Percentiles rank a stretch among this genome's conserved stretches.
Evolutionary conservation across 2,329 filamentous ascomycete species (phyloP).

Genomic region (Ophiognomonia clavigignenti-juglandacearum): DNA sequence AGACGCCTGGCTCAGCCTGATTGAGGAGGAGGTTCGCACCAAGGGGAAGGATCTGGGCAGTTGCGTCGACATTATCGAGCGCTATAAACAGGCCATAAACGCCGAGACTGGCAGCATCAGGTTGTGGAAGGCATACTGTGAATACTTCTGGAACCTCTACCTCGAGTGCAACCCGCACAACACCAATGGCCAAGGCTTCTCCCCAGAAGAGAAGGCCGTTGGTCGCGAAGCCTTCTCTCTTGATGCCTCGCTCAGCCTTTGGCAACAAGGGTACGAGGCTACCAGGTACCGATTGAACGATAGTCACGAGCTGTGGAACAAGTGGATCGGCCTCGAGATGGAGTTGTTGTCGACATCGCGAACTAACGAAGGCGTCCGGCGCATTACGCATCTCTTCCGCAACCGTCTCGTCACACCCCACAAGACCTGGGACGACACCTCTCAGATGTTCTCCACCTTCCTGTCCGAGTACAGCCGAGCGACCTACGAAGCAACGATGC

Average conservation of each 20-base stretch:
- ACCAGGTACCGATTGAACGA: conserved; percentile 72
- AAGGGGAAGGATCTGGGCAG: conserved; percentile 58
- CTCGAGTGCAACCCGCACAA: conserved; percentile 51
- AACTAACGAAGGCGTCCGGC: conserved; percentile 53
- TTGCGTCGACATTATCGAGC: conserved; percentile 65
- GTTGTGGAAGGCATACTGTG: conserved; percentile 73
- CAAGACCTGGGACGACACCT: conserved; percentile 68
- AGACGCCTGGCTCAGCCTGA: conserved; percentile 70
- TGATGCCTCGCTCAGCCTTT: conserved; percentile 60
- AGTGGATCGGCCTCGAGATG: conserved; percentile 68
- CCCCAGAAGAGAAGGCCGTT: conserved; percentile 63
- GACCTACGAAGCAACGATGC: conserved; percentile 73
- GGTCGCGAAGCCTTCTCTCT: conserved; percentile 69
- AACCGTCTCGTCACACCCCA: conserved; percentile 70
- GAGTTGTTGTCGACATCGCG: conserved; percentile 57
- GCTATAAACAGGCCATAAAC: conserved; percentile 63
- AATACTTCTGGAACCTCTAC: conserved; percentile 71
- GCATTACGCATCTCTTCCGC: conserved; percentile 64
- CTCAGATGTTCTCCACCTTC: conserved; percentile 70
- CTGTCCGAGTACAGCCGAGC: conserved; percentile 64
- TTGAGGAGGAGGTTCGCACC: conserved; percentile 62
- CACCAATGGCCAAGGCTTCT: conserved; percentile 46
- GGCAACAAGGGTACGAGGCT: conserved; percentile 66
- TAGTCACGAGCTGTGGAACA: conserved; percentile 75
- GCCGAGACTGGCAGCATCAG: conserved; percentile 70